Base-by-base conservation (phyloP, 129 eudicot genomes). In the Lactuca saligna region DNA sequence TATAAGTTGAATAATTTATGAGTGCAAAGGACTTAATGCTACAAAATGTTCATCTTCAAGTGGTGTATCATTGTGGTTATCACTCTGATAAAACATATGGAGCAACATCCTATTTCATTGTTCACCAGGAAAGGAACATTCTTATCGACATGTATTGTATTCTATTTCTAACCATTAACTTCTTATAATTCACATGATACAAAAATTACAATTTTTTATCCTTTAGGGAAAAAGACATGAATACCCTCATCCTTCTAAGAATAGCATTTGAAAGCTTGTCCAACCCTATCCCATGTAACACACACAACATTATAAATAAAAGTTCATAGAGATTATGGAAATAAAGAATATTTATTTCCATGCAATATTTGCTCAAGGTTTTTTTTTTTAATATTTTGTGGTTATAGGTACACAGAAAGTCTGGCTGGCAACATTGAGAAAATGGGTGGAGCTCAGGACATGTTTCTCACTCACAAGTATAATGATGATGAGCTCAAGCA, bases 381-480 rank as follows among this genome's bases (percentile, higher is more conserved):
- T 49, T 65, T 61, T 38, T 14, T 63, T 37, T 34, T 65, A 37
- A 59, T 25, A 34, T 46, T 58, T 59, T 85, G 74, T 87, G 85
- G 96, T 61, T 91, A 88, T 59, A 79, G 83, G 70, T 85, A 82
- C 75, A 72, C 96, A 10, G 83, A 80, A 57, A 80, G 49, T 34
- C 78, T 88, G 54, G 88, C 86, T 64, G 49, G 75, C 59, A 85
- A 59, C 67, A 75, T 88, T 31, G 87, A 82, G 81, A 63, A 69
- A 70, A 34, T 88, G 86, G 96, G 96, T 76, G 96, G 91, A 65
- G 91, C 65, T 65, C 88, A 81, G 55, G 78, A 75, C 85, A 88
- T 88, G 96, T 88, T 88, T 76, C 91, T 88, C 65, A 82, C 96
- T 57, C 96, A 88, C 88, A 76, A 63, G 96, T 85, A 82, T 17